Percentiles rank a stretch among this genome's conserved stretches.
These are phyloP conservation scores for Erigeron philadelphicus DNA, from an alignment of 140 eudicot species.

Conservation along the genomic window DNA sequence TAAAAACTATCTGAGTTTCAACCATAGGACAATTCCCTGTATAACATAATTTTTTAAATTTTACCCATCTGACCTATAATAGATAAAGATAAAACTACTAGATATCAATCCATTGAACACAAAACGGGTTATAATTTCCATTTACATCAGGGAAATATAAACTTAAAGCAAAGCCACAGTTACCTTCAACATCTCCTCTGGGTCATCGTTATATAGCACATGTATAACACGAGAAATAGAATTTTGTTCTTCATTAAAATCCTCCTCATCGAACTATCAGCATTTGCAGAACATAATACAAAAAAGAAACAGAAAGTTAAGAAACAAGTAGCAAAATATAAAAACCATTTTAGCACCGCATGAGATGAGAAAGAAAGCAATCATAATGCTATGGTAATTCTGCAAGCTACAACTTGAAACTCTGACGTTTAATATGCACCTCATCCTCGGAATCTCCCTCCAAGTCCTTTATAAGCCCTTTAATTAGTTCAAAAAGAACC, in stretches of 20 bases:
- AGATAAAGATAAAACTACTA: not conserved
- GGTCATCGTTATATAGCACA: constrained; percentile 84
- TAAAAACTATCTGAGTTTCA: too few relatives aligned
- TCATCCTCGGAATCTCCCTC: constrained; percentile 65
- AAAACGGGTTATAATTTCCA: constrained; percentile 7
- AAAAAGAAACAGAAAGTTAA: constrained; percentile 11
- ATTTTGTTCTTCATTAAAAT: constrained; percentile 93
- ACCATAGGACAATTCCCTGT: too few relatives aligned
- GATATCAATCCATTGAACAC: not conserved
- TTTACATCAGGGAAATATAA: not conserved
- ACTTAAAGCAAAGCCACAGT: constrained; percentile 17
- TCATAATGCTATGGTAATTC: not conserved
- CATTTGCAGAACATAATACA: constrained; percentile 12
- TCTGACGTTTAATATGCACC: constrained; percentile 40
- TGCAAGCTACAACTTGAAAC: constrained; percentile 22
- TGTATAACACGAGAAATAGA: constrained; percentile 92
- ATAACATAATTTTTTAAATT: too few relatives aligned
- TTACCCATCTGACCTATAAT: not conserved
- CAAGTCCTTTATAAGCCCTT: constrained; percentile 80
- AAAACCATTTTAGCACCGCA: not conserved
- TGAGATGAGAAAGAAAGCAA: constrained; percentile 20
- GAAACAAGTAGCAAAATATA: not conserved
- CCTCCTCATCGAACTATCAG: constrained; percentile 86
- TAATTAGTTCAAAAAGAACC: constrained; percentile 82
- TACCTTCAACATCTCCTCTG: constrained; percentile 98